Percentiles rank a stretch among this genome's conserved stretches.
Conservation (phyloP, 2,329 filamentous ascomycete genomes). For the Pezicula neosporulosa region DNA sequence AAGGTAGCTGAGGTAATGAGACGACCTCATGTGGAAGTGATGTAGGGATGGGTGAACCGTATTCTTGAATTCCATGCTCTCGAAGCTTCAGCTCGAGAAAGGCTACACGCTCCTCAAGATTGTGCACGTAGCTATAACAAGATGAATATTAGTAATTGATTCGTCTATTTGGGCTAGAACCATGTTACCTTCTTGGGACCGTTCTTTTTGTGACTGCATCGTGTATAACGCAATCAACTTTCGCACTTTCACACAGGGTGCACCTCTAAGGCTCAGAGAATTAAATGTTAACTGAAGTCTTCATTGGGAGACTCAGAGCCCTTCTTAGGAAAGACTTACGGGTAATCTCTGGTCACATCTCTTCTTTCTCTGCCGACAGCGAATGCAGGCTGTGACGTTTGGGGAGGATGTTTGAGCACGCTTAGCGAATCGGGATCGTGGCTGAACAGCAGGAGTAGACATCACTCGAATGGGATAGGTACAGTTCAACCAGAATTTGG, state of each 20-base stretch:
- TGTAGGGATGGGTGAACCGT: background rate
- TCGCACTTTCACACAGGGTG: background rate
- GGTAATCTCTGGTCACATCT: conserved; percentile 6
- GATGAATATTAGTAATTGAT: background rate
- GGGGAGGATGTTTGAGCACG: background rate
- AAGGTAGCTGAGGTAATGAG: background rate
- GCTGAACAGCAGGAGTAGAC: background rate
- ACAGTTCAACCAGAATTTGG: no score
- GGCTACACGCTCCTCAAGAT: conserved; percentile 5
- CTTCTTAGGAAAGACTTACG: conserved; percentile 4
- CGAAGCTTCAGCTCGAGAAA: conserved; percentile 4
- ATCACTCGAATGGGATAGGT: background rate
- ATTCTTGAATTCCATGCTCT: background rate
- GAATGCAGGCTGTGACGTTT: conserved; percentile 6
- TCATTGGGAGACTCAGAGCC: background rate
- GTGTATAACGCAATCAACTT: conserved; percentile 4
- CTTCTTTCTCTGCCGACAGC: conserved; percentile 7
- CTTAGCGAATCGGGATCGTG: background rate
- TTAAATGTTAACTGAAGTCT: background rate
- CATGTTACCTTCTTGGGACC: conserved; percentile 3
- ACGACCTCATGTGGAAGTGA: background rate
- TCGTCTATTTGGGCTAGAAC: background rate
- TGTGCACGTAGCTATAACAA: conserved; percentile 1
- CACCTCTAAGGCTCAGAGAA: background rate
- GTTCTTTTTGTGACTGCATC: conserved; percentile 4